Conservation (phyloP, 73 alveolate genomes). For the Blepharisma stoltei region DNA sequence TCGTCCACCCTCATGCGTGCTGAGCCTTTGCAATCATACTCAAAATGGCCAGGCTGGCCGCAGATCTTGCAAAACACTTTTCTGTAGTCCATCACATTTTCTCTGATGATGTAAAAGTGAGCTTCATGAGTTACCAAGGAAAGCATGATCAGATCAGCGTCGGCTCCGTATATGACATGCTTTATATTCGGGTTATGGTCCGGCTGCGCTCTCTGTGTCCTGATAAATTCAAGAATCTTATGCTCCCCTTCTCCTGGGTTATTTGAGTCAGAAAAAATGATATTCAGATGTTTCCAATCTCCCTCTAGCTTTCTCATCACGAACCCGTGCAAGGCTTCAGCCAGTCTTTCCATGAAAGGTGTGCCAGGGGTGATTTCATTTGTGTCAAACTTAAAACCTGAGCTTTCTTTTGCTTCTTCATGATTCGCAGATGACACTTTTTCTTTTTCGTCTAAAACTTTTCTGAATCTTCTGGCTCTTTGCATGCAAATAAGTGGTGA, state of each 20-base stretch:
- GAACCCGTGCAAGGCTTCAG: constrained; percentile 40
- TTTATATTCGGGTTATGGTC: constrained; percentile 89
- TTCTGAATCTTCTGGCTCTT: constrained; percentile 75
- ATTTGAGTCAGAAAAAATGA: constrained; percentile 90
- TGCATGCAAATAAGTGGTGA: no score
- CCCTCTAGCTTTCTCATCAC: background rate
- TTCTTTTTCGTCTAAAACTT: constrained; percentile 39
- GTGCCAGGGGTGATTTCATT: constrained; percentile 96
- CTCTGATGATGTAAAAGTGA: constrained; percentile 96
- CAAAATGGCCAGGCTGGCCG: constrained; percentile 87
- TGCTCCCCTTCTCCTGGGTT: constrained; percentile 99
- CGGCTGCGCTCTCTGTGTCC: constrained; percentile 80
- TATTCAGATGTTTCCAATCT: constrained; percentile 54
- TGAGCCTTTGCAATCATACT: constrained; percentile 70
- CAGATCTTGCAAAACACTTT: constrained; percentile 83
- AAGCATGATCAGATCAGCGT: constrained; percentile 99
- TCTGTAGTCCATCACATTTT: constrained; percentile 61
- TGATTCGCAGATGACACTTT: constrained; percentile 30
- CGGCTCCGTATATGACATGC: constrained; percentile 99
- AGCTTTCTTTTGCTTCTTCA: constrained; percentile 29
- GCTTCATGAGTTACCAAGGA: constrained; percentile 99
- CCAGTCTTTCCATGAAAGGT: constrained; percentile 69
- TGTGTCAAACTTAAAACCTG: constrained; percentile 62
- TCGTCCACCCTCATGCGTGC: constrained; percentile 51
- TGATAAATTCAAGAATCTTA: constrained; percentile 93